Conservation (phyloP, 2,329 filamentous ascomycete genomes). For the Microcera coccophila region DNA sequence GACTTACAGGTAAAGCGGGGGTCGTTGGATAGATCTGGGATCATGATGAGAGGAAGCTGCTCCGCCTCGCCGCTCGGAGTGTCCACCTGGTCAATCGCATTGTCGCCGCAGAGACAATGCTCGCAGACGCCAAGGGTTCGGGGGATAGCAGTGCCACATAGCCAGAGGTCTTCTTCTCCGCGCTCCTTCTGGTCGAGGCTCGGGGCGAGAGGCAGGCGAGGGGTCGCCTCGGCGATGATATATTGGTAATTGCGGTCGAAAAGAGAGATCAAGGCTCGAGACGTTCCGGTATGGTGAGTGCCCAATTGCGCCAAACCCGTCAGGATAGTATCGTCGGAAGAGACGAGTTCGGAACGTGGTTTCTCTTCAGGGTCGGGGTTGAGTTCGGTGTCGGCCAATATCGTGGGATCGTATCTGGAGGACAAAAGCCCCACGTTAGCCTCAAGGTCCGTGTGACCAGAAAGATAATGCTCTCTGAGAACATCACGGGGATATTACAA, state of each 20-base stretch:
- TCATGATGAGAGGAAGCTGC: slow-evolving; percentile 30
- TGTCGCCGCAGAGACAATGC: slow-evolving; percentile 16
- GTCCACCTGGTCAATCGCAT: background rate
- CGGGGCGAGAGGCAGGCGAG: slow-evolving; percentile 34
- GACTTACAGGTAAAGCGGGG: slow-evolving; percentile 27
- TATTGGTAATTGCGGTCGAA: slow-evolving; percentile 48
- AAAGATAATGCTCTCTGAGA: background rate
- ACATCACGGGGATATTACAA: background rate
- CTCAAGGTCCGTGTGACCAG: background rate
- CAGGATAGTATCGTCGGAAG: slow-evolving; percentile 38
- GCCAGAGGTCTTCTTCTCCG: slow-evolving; percentile 16
- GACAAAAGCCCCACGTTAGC: background rate
- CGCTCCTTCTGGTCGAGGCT: slow-evolving; percentile 8
- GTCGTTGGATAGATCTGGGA: slow-evolving; percentile 33
- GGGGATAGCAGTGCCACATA: slow-evolving; percentile 32
- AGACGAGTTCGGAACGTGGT: slow-evolving; percentile 22
- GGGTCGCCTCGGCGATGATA: slow-evolving; percentile 49
- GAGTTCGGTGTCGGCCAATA: slow-evolving; percentile 12
- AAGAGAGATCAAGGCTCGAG: slow-evolving; percentile 46
- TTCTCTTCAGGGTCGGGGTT: slow-evolving; percentile 22
- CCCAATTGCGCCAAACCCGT: slow-evolving; percentile 50
- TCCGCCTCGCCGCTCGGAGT: background rate
- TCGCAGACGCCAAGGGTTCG: slow-evolving; percentile 29
- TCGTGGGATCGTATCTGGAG: slow-evolving; percentile 13
- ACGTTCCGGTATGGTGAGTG: slow-evolving; percentile 39